Evolutionary conservation across 1,139 yeast species (phyloP).

Genomic region (Nakaseomyces sp.): DNA sequence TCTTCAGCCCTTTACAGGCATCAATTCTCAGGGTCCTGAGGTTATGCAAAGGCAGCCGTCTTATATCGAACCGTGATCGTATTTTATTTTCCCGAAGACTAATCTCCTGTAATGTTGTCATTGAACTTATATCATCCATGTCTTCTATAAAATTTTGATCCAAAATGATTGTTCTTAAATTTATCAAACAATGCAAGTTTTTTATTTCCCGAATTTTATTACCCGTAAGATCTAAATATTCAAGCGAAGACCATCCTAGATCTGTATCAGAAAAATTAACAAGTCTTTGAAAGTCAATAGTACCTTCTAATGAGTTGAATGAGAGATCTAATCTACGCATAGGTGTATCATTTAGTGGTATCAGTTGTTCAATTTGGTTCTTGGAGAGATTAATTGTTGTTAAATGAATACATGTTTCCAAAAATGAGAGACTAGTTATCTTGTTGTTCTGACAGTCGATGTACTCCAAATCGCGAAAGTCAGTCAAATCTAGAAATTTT

Average conservation of each 20-base stretch:
- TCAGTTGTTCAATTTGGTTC: slow-evolving; percentile 19
- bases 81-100: neutral
- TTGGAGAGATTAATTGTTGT: slow-evolving; percentile 19
- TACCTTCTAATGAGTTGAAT: slow-evolving; percentile 20
- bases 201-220: slow-evolving; percentile 19
- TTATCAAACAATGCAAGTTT: slow-evolving; percentile 15
- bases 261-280: slow-evolving; percentile 6
- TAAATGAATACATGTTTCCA: slow-evolving; percentile 17
- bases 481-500: neutral
- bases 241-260: slow-evolving; percentile 18
- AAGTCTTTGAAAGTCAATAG: slow-evolving; percentile 15
- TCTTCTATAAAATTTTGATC: slow-evolving; percentile 15
- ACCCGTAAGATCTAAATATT: slow-evolving; percentile 20
- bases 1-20: slow-evolving; percentile 3
- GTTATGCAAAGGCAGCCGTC: slow-evolving; percentile 1
- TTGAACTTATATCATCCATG: neutral
- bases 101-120: neutral
- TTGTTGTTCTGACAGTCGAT: slow-evolving; percentile 19
- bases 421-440: slow-evolving; percentile 14
- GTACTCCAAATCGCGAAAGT: slow-evolving; percentile 17
- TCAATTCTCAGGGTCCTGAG: slow-evolving; percentile 8
- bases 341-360: slow-evolving; percentile 14
- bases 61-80: neutral
- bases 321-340: slow-evolving; percentile 18
- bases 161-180: slow-evolving; percentile 16